Base-by-base conservation (phyloP, 1,284 basidiomycete genomes). In the Ceratobasidium sp. region DNA sequence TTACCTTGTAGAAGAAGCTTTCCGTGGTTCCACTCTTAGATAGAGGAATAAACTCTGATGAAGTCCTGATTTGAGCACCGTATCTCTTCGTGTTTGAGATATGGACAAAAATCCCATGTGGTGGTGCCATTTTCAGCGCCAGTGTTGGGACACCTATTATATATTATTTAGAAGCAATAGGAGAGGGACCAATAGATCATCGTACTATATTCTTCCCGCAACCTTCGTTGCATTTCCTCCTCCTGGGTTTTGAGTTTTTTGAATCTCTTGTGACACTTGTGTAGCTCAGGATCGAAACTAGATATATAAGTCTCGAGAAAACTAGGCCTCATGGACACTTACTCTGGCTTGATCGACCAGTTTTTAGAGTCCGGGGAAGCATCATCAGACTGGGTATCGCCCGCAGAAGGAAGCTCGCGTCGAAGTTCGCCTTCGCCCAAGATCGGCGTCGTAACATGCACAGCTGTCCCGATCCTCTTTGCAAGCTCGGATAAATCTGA, bases 271-370 rank as follows among this genome's bases (percentile, higher is more conserved):
- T 97, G 93, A 16, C 95, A 84, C 0, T 81, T 76, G 30, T 81
- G 79, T 6, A 97, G 85, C 64, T 88, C 85, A 23, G 87, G 82
- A 0, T 94, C 95, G 82, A 92, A 96, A 60, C 96, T 74, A 27
- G 96, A 52, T 4, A 46, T 41, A 48, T 71, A 33, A 18, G 50
- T 10, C 20, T 33, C 27, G 14, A 44, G n/a, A 59, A 5, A n/a
- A 46, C 16, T 35, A 60, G 3, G 23, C 30, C 27, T 10, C 52
- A 12, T 35, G 59, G 23, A 35, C 5, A 83, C 88, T 82, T 80
- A 96, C 96, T 88, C 87, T 30, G 94, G 92, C 79, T 89, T 91
- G 78, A 97, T 92, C 46, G 86, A 88, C 91, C 91, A 92, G 27
- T 77, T 62, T 59, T 69, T 60, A 27, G 71, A 70, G 38, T 57